Conservation (phyloP, 768 basidiomycete genomes). For the Kwoniella sp. region DNA sequence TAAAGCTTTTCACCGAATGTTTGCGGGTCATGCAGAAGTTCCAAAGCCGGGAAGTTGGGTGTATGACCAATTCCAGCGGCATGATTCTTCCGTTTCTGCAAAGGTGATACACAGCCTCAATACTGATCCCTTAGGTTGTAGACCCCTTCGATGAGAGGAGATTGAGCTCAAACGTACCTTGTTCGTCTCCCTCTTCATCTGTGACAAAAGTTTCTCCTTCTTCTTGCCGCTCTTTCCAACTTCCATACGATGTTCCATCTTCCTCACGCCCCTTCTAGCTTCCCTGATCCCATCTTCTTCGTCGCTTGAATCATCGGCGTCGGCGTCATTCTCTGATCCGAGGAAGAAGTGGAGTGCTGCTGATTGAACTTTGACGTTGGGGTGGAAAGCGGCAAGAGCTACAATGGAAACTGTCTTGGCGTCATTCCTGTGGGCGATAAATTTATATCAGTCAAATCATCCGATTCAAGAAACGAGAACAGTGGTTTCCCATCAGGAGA, state of each 20-base stretch:
- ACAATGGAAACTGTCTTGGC: slow-evolving; percentile 90
- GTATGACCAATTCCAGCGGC: slow-evolving; percentile 55
- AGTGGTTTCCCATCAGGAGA: too few species aligned
- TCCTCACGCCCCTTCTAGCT: slow-evolving; percentile 69
- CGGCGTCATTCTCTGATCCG: slow-evolving; percentile 71
- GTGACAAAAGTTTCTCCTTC: slow-evolving; percentile 63
- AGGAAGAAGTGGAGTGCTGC: slow-evolving; percentile 96
- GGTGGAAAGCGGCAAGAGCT: slow-evolving; percentile 88
- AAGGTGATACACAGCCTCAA: too few species aligned
- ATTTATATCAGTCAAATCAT: not conserved
- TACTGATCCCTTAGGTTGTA: too few species aligned
- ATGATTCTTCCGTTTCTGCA: slow-evolving; percentile 54
- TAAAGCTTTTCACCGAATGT: slow-evolving; percentile 93
- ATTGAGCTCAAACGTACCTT: slow-evolving; percentile 67
- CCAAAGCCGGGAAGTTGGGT: slow-evolving; percentile 83
- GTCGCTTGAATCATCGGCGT: slow-evolving; percentile 73
- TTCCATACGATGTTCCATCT: slow-evolving; percentile 66
- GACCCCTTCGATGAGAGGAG: too few species aligned
- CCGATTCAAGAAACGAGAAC: too few species aligned
- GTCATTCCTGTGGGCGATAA: slow-evolving; percentile 67
- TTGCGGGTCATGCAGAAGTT: slow-evolving; percentile 92
- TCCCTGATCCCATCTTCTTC: slow-evolving; percentile 60
- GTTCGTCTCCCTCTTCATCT: slow-evolving; percentile 66
- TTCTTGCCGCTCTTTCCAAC: slow-evolving; percentile 66
- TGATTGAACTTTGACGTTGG: slow-evolving; percentile 87